Percentiles rank a stretch among this genome's conserved stretches.
phyloP scores from a whole-genome alignment of 1,284 basidiomycete genomes.

The Trametes versicolor region DNA sequence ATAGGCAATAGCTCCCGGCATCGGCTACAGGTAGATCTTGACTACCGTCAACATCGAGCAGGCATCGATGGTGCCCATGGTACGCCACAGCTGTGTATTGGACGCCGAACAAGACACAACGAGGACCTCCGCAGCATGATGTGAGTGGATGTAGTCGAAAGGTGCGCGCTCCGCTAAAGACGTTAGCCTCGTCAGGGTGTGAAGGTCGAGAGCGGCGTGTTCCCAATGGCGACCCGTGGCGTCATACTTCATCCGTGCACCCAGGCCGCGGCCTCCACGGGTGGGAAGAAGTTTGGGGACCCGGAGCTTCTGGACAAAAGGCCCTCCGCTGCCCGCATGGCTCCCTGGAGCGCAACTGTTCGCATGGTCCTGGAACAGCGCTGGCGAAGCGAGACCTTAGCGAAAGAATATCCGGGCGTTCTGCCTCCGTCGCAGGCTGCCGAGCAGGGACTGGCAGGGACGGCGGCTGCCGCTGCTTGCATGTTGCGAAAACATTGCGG shows the following conservation, averaged over 20 bases:
- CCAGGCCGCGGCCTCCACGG: not conserved
- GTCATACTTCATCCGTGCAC: not conserved
- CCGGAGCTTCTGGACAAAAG: too few species aligned
- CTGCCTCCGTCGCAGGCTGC: slow-evolving; percentile 8
- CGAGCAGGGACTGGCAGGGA: not conserved
- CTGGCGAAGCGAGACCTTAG: slow-evolving; percentile 3
- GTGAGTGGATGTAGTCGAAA: not conserved
- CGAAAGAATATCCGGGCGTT: slow-evolving; percentile 9
- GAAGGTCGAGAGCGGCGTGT: slow-evolving; percentile 16
- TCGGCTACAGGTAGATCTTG: not conserved
- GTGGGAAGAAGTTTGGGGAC: too few species aligned
- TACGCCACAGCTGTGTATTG: slow-evolving; percentile 13
- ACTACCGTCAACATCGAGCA: not conserved
- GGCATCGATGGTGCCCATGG: slow-evolving; percentile 17
- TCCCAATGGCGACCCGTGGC: not conserved
- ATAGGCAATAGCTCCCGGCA: too few species aligned
- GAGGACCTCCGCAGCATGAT: not conserved
- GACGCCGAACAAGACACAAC: not conserved
- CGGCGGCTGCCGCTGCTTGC: slow-evolving; percentile 3
- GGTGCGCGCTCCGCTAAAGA: not conserved
- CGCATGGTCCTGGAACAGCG: not conserved
- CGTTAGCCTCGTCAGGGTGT: not conserved
- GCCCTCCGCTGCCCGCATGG: too few species aligned
- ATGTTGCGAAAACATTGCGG: slow-evolving; percentile 11
- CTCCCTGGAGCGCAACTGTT: too few species aligned